Base-by-base conservation (phyloP, 2,329 filamentous ascomycete genomes). In the Pseudogymnoascus sp. region DNA sequence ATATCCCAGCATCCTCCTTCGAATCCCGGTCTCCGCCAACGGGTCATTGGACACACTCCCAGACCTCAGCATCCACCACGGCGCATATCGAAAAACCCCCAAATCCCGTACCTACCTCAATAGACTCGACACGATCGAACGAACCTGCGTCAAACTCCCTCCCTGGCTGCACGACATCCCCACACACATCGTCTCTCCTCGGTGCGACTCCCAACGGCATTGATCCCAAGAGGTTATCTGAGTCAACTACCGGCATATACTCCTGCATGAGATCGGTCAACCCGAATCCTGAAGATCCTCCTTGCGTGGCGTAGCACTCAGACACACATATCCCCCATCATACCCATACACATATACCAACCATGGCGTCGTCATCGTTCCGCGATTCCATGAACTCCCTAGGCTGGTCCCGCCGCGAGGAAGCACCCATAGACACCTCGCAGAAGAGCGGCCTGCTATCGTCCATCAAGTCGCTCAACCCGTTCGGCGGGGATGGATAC, bases 301-400 rank as follows among this genome's bases (percentile, higher is more conserved):
- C 51, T 45, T 48, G 43, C 43, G 43, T 23, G 43, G 43, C 19
- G 43, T 48, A 48, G 43, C 43, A 23, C 19, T 48, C 43, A 48
- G 43, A 48, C 37, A 37, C 36, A 61, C 60, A 34, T 31, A 34
- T 31, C 60, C 31, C 31, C 31, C 31, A 23, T 61, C 34, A 31
- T 37, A 62, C 60, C 4, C 16, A 31, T 43, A 67, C 62, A 63
- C 16, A 36, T 31, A 61, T 65, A 76, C 66, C 67, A 34, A 34
- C 31, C 31, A 96, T 96, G 93, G 90, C 93, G 67, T 93, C 92
- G 69, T 82, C 87, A 70, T 90, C 91, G 57, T 98, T 99, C 77
- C 87, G 93, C 75, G 92, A 97, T 77, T 96, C 91, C 21, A 92
- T 98, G 82, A 96, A 91, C 81, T 95, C 92, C 65, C 79, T 98